Conservation (phyloP, 2,329 filamentous ascomycete genomes). For the Mollisia scopiformis region DNA sequence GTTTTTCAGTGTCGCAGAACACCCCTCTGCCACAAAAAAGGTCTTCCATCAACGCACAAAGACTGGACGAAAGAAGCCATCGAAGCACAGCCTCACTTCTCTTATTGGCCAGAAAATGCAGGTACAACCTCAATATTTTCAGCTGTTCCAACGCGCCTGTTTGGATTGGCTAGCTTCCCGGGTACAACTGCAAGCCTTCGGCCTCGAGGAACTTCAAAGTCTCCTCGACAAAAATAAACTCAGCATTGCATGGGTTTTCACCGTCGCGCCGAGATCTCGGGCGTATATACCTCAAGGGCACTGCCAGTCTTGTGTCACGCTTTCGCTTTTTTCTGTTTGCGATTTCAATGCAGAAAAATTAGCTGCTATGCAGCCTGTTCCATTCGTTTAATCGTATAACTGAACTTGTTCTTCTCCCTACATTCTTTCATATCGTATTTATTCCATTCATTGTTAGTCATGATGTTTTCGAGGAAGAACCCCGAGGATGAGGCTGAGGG, state of each 20-base stretch:
- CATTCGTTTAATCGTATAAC: slow-evolving; percentile 1
- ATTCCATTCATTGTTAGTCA: background rate
- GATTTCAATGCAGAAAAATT: background rate
- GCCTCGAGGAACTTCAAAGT: background rate
- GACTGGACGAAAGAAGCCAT: background rate
- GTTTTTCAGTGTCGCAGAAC: slow-evolving; percentile 2
- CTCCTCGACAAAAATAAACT: slow-evolving; percentile 2
- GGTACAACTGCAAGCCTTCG: slow-evolving; percentile 5
- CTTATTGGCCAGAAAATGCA: slow-evolving; percentile 1
- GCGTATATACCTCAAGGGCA: slow-evolving; percentile 3
- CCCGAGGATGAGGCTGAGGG: background rate
- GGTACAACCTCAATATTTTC: slow-evolving; percentile 4
- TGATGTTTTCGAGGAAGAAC: background rate
- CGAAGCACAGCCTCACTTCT: slow-evolving; percentile 1
- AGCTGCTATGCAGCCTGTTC: background rate
- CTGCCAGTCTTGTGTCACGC: slow-evolving; percentile 5
- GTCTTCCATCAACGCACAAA: background rate
- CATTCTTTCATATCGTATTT: background rate
- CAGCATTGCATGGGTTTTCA: background rate
- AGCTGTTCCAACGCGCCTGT: background rate
- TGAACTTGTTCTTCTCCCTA: background rate
- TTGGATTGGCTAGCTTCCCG: background rate
- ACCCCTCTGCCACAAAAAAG: background rate
- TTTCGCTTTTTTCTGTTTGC: background rate
- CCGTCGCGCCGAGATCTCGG: background rate